These are phyloP conservation scores for Ceratocystis diversiconidia DNA, from an alignment of 2,329 filamentous ascomycete species.

Conservation along the genomic window DNA sequence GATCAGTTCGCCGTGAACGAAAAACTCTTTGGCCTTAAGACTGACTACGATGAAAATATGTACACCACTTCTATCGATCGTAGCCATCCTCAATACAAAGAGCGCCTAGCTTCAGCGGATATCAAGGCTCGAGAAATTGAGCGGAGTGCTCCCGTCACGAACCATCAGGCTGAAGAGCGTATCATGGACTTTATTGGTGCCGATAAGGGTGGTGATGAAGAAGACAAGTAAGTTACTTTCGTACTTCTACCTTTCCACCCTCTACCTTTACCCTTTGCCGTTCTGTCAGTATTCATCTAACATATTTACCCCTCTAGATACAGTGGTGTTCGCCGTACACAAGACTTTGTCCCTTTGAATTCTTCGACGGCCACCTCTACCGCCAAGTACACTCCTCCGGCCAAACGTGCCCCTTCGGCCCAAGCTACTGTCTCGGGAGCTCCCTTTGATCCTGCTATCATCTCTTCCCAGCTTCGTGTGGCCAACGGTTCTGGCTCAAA, in stretches of 20 bases:
- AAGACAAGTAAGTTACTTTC: conserved; percentile 58
- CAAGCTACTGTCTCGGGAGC: conserved; percentile 61
- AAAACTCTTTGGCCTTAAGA: conserved; percentile 71
- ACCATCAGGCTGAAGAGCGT: conserved; percentile 83
- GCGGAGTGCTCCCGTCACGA: conserved; percentile 53
- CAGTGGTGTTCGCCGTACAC: conserved; percentile 72
- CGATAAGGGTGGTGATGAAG: conserved; percentile 67
- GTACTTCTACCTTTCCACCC: neutral
- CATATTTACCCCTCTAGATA: conserved; percentile 42
- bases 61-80: conserved; percentile 89
- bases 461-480: conserved; percentile 57
- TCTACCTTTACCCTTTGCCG: neutral
- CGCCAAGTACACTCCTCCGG: conserved; percentile 75
- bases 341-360: conserved; percentile 46
- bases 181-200: conserved; percentile 51
- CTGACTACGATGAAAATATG: conserved; percentile 83
- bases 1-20: conserved; percentile 92
- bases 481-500: conserved; percentile 10
- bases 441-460: conserved; percentile 77
- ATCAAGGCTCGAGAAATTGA: conserved; percentile 85
- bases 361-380: conserved; percentile 31
- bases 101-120: conserved; percentile 64
- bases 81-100: conserved; percentile 65
- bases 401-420: conserved; percentile 62
- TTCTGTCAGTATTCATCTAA: neutral